Evolutionary conservation across 768 basidiomycete species (phyloP).

Genomic region (Paxillus involutus): DNA sequence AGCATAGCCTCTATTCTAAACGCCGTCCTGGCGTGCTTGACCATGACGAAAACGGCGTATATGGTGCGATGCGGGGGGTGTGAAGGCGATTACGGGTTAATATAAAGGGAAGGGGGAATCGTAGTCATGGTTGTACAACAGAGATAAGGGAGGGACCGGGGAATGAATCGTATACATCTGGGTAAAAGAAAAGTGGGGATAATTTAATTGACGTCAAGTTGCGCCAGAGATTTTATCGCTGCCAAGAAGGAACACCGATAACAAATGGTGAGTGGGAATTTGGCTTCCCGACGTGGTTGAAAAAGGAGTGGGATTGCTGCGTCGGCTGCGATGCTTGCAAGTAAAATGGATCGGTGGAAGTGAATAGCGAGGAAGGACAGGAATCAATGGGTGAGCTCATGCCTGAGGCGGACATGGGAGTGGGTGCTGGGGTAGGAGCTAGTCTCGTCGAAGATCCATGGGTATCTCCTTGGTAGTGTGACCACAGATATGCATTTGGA

Average conservation of each 20-base stretch:
- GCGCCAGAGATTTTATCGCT: conserved; percentile 5
- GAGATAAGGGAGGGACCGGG: conserved; percentile 6
- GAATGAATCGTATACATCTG: conserved; percentile 5
- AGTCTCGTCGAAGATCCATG: conserved; percentile 17
- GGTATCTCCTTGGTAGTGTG: conserved; percentile 16
- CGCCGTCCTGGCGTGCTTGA: not conserved
- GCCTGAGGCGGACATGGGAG: conserved; percentile 11
- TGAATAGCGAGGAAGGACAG: conserved; percentile 34
- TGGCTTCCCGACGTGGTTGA: conserved; percentile 38
- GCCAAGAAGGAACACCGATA: conserved; percentile 27
- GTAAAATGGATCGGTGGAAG: conserved; percentile 52
- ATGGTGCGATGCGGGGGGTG: conserved; percentile 2
- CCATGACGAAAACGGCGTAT: not conserved
- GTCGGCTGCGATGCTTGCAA: conserved; percentile 41
- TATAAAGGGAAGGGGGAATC: not conserved
- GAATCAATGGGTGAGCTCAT: conserved; percentile 23
- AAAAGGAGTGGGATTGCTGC: conserved; percentile 34
- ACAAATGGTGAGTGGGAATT: conserved; percentile 42
- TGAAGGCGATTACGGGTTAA: not conserved
- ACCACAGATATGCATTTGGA: conserved; percentile 22
- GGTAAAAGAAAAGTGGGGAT: conserved; percentile 1
- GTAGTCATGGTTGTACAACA: conserved; percentile 13
- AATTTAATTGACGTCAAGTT: not conserved
- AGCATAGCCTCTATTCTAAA: conserved; percentile 12
- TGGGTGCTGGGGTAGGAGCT: conserved; percentile 21